Evolutionary conservation across 352 stramenopile species (phyloP).

Genomic region (Globisporangium yorkense): DNA sequence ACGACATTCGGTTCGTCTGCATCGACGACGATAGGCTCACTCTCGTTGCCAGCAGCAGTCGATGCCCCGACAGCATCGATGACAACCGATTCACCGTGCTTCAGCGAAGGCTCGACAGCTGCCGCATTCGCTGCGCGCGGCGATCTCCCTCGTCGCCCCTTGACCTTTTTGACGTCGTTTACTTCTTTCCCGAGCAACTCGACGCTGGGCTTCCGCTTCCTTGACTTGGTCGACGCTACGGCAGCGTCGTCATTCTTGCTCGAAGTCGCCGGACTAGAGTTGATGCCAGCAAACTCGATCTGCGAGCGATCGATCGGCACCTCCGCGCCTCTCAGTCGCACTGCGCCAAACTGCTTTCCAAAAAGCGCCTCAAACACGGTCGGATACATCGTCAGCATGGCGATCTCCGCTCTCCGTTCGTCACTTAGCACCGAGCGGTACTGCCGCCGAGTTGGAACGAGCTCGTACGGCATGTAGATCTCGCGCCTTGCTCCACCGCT

Average conservation of each 20-base stretch:
- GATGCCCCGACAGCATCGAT: no score
- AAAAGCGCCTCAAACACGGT: constrained; percentile 24
- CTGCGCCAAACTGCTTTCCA: background rate
- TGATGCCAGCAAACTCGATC: constrained; percentile 2
- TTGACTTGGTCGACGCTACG: background rate
- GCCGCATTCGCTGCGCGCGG: constrained; percentile 1
- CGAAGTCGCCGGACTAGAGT: background rate
- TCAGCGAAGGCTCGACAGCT: no score
- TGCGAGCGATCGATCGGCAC: background rate
- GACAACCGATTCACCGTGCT: no score
- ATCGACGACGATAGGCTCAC: background rate
- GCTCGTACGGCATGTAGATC: constrained; percentile 67
- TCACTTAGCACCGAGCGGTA: constrained; percentile 45
- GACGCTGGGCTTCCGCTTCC: constrained; percentile 36
- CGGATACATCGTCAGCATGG: constrained; percentile 30
- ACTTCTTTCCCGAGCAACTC: constrained; percentile 12
- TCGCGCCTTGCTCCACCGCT: constrained; percentile 38
- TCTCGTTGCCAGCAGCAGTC: no score
- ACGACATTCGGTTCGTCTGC: background rate
- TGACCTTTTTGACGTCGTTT: constrained; percentile 22
- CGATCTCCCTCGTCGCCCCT: constrained; percentile 15
- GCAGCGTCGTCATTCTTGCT: constrained; percentile 3
- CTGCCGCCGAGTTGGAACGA: constrained; percentile 42
- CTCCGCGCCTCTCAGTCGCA: background rate
- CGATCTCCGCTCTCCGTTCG: constrained; percentile 28